Base-by-base conservation (phyloP, 257 asterid species). In the Scutellaria minor region DNA sequence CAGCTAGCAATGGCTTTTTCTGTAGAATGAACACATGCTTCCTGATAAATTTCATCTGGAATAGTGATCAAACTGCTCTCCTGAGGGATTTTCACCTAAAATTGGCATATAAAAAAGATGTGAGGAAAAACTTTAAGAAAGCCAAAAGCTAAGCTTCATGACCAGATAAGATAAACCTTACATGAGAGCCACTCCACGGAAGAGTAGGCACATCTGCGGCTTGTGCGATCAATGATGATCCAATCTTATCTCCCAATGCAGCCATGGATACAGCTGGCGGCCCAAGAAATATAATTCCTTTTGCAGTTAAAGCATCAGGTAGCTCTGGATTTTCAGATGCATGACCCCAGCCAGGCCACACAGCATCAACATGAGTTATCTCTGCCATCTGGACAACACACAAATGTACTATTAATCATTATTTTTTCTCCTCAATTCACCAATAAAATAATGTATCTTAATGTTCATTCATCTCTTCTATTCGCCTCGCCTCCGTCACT, bases 271-370 rank as follows among this genome's bases (percentile, higher is more conserved):
- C 66, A 75, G 97, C 87, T 18, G 98, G 98, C 9, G 98, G 98
- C 57, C 98, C 99, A 59, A 95, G 92, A 89, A 95, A 95, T 75
- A 92, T 73, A 35, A 95, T 85, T 46, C 89, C 96, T 83, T 92
- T 95, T 64, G 87, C 92, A 70, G 78, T 69, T 78, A 95, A 83
- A 76, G 98, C 98, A 75, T 90, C 99, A 9, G 99, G 98, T 60
- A 92, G 88, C 82, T 90, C 99, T 31, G 99, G 99, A 83, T 86
- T 92, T 83, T 95, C 99, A 39, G 99, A 95, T 67, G 99, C 99
- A 79, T 95, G 99, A 72, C 99, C 99, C 99, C 99, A 95, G 72
- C 99, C 99, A 84, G 99, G 99, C 99, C 99, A 95, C 72, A 95
- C 99, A 47, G 99, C 99, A 85, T 90, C 97, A 3, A 95, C 98